Base-by-base conservation (phyloP, 2,329 filamentous ascomycete genomes). In the Talaromyces marneffei region DNA sequence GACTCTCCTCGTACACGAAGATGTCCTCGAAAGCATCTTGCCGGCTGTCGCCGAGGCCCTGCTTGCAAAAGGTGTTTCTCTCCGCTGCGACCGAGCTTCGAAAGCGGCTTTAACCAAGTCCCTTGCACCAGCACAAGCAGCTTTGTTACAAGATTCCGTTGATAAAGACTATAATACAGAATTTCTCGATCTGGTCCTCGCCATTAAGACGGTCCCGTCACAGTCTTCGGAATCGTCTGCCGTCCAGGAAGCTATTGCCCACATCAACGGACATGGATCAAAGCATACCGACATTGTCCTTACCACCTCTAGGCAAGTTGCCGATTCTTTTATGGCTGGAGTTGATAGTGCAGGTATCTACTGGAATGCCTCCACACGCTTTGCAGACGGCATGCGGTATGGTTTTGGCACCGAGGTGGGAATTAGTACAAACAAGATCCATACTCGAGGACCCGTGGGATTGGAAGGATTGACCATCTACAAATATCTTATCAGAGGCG, bases 391-490 rank as follows among this genome's bases (percentile, higher is more conserved):
- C 7, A 97, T 96, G 89, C 84, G 94, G 44, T 97, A 95, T 74
- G 94, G 94, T 7, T 99, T 99, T 76, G 94, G 94, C 53, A 97
- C 94, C 0, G 94, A 99, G 78, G 94, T 99, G 25, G 94, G 94
- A 59, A 97, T 99, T 77, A 95, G 90, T 78, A 99, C 94, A 55
- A 99, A 97, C 81, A 99, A 97, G 81, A 96, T 99, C 65, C 94
- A 99, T 74, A 90, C 91, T 1, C 82, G 94, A 56, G 94, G 94
- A 0, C 94, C 94, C 0, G 94, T 99, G 5, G 94, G 94, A 1
- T 79, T 99, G 57, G 94, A 97, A 71, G 94, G 94, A 0, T 77
- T 99, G 74, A 96, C 91, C 73, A 97, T 97, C 65, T 97, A 99
- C 79, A 97, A 97, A 80, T 99, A 97, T 80, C 86, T 94, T 75